phyloP scores from a whole-genome alignment of 2,329 filamentous ascomycete genomes.

The Fusarium brachygibbosum region DNA sequence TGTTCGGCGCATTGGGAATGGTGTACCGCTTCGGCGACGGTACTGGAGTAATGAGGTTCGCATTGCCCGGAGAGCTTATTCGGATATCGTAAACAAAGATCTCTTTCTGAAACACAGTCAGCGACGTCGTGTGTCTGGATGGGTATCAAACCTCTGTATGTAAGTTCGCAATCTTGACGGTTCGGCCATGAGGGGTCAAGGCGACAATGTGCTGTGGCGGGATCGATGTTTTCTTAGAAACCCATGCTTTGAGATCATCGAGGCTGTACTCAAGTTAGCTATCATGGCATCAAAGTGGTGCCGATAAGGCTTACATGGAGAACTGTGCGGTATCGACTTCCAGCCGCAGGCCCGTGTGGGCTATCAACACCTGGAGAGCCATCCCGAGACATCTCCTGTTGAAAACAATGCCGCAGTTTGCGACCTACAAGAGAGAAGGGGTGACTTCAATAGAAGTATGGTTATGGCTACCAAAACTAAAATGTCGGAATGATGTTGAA shows the following conservation, averaged over 20 bases:
- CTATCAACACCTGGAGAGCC: constrained; percentile 91
- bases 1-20: constrained; percentile 80
- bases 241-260: constrained; percentile 87
- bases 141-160: constrained; percentile 75
- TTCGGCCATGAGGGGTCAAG: constrained; percentile 86
- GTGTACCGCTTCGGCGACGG: constrained; percentile 68
- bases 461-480: constrained; percentile 27
- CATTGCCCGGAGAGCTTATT: constrained; percentile 67
- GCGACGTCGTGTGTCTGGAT: constrained; percentile 11
- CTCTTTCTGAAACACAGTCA: constrained; percentile 72
- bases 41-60: constrained; percentile 62
- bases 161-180: constrained; percentile 83
- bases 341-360: constrained; percentile 91
- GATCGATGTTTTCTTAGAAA: constrained; percentile 80
- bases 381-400: constrained; percentile 73
- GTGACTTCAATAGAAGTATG: constrained; percentile 31
- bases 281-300: neutral
- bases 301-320: constrained; percentile 68
- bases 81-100: constrained; percentile 93
- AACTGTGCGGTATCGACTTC: constrained; percentile 82
- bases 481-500: constrained; percentile 24
- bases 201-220: constrained; percentile 84
- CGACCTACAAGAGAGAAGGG: constrained; percentile 37
- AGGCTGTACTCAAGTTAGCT: constrained; percentile 65
- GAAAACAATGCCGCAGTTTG: constrained; percentile 49